Evolutionary conservation across 371 early-diverging fungal species (phyloP), one percentile per base, ranked within the genome.

Genomic region (Parasitella parasitica): DNA sequence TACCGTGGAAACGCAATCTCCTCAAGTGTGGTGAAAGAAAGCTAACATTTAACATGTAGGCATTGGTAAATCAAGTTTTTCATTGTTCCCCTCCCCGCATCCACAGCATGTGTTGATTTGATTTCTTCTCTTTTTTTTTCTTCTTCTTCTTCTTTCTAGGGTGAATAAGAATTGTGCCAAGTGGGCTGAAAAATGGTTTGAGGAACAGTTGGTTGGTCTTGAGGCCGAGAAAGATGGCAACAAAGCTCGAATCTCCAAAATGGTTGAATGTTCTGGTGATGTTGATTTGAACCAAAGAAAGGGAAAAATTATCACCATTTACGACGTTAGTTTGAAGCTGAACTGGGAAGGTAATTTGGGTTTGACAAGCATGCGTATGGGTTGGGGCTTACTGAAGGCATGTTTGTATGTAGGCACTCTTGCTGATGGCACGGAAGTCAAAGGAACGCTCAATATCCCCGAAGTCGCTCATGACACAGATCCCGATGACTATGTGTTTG

Each of bases 391-490:
- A 4, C 5, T 9, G 16, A 27, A 30, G 15, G 13, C 9, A 30
- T 28, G 5, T 9, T 26, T 46, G n/a, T 15, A 26, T 39, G 4
- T 64, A 89, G 90, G 88, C 35, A 75, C 73, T 41, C 69, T 78
- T 37, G 67, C 80, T 26, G 86, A 86, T 67, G 96, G 89, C 20
- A 87, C 77, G 13, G 77, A 75, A 35, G 91, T 86, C 6, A 70
- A 79, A 13, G 98, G 98, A 6, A 86, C 82, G 57, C 89, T 96
- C 68, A 73, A 78, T 16, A 83, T 97, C 43, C 97, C 97, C 18
- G 98, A 97, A 73, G 89, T 94, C 39, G 93, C 94, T 56, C 95
- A 96, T 66, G 97, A 95, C 69, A 91, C 94, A 8, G 89, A 89
- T 4, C 30, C 62, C 1, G 89, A 90, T 50, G 94, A 95, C 56